Evolutionary conservation across 1,284 basidiomycete species (phyloP), one percentile per base, ranked within the genome.

Genomic region (Thelephora terrestris): DNA sequence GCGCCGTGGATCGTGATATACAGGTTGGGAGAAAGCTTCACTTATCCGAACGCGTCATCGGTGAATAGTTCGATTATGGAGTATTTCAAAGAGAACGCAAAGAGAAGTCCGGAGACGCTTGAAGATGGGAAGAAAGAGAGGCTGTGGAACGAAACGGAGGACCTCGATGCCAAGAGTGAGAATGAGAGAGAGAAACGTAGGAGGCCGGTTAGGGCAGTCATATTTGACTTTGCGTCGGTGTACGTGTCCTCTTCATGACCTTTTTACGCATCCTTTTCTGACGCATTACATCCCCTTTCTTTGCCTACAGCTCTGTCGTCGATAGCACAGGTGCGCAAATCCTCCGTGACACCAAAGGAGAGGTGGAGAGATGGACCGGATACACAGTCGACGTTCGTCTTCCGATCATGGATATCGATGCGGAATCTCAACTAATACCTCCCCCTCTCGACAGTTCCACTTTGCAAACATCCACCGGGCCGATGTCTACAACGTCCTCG

Each of bases 141-240:
- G 43, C 81, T 91, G 4, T 98, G 95, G 95, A 98, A 98, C 62
- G 92, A 95, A 61, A 84, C 90, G 9, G 88, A 69, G 21, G 69
- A 69, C 7, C 67, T 10, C 7, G 29, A 10, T 27, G 27, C 5
- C 10, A 10, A 6, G 9, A 32, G 64, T 29, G 74, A 79, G 43
- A 68, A 66, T 47, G 64, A 58, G 39, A 63, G 62, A 10, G 81
- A 88, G 53, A 53, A 64, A 18, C 70, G 71, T 55, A 78, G 78
- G 55, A 87, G 92, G 1, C 60, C 74, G 9, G 70, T 97, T 37
- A 81, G 81, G 47, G 91, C 93, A 6, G 75, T 98, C 54, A 85
- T 98, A 34, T 73, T 98, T 17, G 95, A 98, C 64, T 94, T 97
- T 60, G 82, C 88, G 42, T 70, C 80, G 17, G 85, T 96, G 81